Conservation (phyloP, 1,139 yeast genomes). For the Tardiomyces blankii region DNA sequence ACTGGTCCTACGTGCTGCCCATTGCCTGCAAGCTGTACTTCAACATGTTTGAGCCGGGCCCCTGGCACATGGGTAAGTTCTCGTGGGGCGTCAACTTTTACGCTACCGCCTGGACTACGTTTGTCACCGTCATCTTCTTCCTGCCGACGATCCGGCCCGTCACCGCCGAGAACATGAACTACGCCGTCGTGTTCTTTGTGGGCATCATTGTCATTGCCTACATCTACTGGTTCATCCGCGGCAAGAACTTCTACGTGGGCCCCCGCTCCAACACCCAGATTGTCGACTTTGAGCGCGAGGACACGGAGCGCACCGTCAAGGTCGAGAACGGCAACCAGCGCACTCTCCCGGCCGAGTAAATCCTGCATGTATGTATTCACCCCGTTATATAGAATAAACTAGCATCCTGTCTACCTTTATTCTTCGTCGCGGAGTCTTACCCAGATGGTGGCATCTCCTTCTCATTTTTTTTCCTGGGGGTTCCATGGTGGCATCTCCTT, state of each 20-base stretch:
- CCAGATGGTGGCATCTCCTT: too few species aligned
- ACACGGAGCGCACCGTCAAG: neutral
- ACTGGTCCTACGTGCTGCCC: constrained; percentile 61
- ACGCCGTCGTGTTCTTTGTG: constrained; percentile 60
- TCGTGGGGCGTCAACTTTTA: constrained; percentile 33
- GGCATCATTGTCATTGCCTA: constrained; percentile 48
- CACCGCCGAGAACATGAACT: constrained; percentile 44
- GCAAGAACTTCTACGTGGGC: constrained; percentile 58
- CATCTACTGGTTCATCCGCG: constrained; percentile 45
- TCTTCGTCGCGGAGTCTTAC: too few species aligned
- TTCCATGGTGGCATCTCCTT: too few species aligned
- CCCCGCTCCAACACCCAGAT: constrained; percentile 37
- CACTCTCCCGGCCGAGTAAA: too few species aligned
- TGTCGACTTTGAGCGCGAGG: neutral
- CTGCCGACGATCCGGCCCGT: constrained; percentile 15
- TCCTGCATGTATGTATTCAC: too few species aligned
- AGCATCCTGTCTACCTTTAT: too few species aligned
- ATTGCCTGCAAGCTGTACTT: constrained; percentile 46
- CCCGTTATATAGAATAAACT: too few species aligned
- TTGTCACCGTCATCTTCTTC: constrained; percentile 37
- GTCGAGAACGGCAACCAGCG: too few species aligned
- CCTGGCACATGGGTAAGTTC: constrained; percentile 51
- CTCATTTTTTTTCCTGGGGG: too few species aligned
- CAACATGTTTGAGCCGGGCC: constrained; percentile 53
- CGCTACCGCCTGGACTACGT: constrained; percentile 18